A percentile compares a stretch with the other conserved stretches of the same genome.
These are phyloP conservation scores for Tolypocladium capitatum DNA, from an alignment of 2,329 filamentous ascomycete species.

Conservation along the genomic window DNA sequence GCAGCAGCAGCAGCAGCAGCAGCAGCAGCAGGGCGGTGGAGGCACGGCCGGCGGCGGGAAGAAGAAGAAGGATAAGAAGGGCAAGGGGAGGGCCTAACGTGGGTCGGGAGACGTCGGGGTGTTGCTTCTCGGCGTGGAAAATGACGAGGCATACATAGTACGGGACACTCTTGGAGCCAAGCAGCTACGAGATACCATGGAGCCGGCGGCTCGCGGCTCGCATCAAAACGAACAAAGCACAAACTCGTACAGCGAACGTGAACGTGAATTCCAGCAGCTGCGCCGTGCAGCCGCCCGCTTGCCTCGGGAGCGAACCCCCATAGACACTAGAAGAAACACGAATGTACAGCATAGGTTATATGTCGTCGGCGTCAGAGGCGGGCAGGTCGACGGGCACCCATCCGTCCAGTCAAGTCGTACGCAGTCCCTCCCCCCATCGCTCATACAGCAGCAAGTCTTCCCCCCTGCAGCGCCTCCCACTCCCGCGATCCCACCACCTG, in stretches of 20 bases:
- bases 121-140: background rate
- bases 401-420: background rate
- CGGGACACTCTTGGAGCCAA: background rate
- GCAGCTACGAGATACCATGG: background rate
- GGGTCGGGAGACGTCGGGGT: background rate
- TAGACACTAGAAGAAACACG: background rate
- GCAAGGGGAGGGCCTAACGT: constrained; percentile 22
- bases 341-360: background rate
- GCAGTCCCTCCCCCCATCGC: background rate
- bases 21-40: constrained; percentile 3
- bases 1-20: constrained; percentile 15
- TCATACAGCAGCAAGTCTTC: constrained; percentile 18
- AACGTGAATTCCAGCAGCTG: background rate
- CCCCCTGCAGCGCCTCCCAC: constrained; percentile 41
- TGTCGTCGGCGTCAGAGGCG: background rate
- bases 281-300: background rate
- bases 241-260: background rate
- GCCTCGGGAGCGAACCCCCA: background rate
- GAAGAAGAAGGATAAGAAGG: constrained; percentile 39
- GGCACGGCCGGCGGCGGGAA: constrained; percentile 15
- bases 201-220: background rate
- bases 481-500: constrained; percentile 40
- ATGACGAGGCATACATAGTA: background rate
- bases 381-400: background rate
- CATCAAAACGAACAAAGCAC: background rate